phyloP scores from a whole-genome alignment of 2,329 filamentous ascomycete genomes.

The Metarhizium sp. region DNA sequence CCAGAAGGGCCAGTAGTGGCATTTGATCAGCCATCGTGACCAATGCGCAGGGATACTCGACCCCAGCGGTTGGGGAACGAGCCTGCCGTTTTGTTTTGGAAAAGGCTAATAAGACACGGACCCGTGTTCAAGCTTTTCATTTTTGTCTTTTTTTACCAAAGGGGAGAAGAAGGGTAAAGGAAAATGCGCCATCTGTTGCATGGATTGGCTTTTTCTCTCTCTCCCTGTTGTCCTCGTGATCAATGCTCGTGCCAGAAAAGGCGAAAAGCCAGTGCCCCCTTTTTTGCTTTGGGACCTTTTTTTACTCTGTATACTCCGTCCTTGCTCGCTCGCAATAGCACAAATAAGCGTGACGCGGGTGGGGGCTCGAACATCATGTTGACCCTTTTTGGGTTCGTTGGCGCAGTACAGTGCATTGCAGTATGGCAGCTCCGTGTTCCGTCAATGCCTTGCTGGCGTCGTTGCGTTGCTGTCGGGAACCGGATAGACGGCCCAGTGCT shows the following conservation, averaged over 20 bases:
- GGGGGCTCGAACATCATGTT: too few species aligned
- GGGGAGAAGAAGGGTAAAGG: background rate
- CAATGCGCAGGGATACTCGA: slow-evolving; percentile 1
- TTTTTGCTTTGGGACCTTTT: background rate
- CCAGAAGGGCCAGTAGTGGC: background rate
- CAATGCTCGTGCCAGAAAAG: background rate
- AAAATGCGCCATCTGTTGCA: background rate
- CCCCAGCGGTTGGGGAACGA: background rate
- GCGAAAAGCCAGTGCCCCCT: background rate
- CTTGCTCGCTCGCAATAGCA: too few species aligned
- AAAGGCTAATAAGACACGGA: background rate
- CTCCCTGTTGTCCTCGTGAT: slow-evolving; percentile 19
- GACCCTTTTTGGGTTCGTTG: too few species aligned
- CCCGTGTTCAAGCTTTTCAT: background rate
- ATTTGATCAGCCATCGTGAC: slow-evolving; percentile 10
- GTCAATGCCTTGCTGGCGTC: too few species aligned
- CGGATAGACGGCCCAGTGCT: too few species aligned
- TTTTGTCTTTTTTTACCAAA: background rate
- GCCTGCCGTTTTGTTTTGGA: background rate
- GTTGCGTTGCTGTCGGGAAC: too few species aligned
- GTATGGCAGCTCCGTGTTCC: too few species aligned
- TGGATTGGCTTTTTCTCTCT: slow-evolving; percentile 7
- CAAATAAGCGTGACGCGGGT: too few species aligned
- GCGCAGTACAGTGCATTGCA: too few species aligned
- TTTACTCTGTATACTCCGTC: background rate